Evolutionary conservation across 2,329 filamentous ascomycete species (phyloP).

Genomic region (Pseudocercospora vitis): DNA sequence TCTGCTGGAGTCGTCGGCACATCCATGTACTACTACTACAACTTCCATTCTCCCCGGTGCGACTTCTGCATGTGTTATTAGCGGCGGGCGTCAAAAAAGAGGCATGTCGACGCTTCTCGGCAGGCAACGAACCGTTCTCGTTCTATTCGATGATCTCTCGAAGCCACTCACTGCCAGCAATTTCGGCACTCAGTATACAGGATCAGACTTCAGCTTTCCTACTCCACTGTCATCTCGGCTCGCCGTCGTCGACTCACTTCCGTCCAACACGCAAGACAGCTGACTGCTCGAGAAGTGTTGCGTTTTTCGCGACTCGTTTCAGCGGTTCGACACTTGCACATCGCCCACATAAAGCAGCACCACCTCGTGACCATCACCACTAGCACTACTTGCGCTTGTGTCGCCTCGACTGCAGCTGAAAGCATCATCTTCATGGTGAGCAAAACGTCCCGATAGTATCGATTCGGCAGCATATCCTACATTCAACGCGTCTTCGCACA

Average conservation of each 20-base stretch:
- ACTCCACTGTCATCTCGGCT: constrained; percentile 23
- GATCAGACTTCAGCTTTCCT: constrained; percentile 33
- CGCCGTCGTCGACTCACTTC: constrained; percentile 25
- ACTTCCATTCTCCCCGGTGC: constrained; percentile 34
- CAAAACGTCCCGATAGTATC: constrained; percentile 9
- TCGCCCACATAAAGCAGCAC: constrained; percentile 11
- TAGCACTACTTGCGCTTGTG: constrained; percentile 4
- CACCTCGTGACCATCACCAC: constrained; percentile 14
- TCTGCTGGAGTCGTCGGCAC: constrained; percentile 29
- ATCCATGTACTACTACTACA: constrained; percentile 35
- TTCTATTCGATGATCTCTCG: constrained; percentile 24
- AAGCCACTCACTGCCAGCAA: constrained; percentile 21
- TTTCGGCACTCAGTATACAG: constrained; percentile 33
- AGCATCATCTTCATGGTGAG: constrained; percentile 4
- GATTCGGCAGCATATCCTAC: not conserved
- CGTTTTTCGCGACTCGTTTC: constrained; percentile 11
- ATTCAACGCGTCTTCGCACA: constrained; percentile 2
- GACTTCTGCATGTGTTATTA: constrained; percentile 39
- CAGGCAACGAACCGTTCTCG: constrained; percentile 24
- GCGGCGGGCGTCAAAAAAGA: constrained; percentile 25
- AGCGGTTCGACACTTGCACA: constrained; percentile 12
- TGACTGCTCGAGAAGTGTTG: constrained; percentile 9
- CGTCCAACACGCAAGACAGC: constrained; percentile 6
- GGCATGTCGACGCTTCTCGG: constrained; percentile 24
- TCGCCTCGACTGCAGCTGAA: constrained; percentile 8